phyloP scores from a whole-genome alignment of 2,329 filamentous ascomycete genomes.

The Arthrinium phaeospermum region DNA sequence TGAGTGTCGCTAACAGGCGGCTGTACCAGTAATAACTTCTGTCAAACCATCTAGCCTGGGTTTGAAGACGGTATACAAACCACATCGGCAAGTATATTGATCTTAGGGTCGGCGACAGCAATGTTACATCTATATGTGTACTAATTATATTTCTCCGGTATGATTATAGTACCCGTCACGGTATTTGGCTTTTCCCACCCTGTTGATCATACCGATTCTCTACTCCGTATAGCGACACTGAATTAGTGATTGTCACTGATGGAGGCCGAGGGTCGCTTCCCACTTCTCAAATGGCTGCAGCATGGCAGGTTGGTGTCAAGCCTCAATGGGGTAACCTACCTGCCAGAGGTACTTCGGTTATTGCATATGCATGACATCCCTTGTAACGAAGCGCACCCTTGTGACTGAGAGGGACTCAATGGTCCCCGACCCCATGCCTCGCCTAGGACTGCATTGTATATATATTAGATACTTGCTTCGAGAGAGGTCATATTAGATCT shows the following conservation, averaged over 20 bases:
- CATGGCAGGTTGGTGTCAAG: background rate
- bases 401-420: constrained; percentile 14
- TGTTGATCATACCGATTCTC: background rate
- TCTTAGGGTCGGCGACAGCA: background rate
- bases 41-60: background rate
- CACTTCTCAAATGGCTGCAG: background rate
- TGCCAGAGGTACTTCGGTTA: background rate
- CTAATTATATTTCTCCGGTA: background rate
- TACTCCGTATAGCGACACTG: background rate
- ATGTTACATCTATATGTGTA: background rate
- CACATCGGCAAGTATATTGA: background rate
- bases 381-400: constrained; percentile 11
- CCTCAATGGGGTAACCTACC: background rate
- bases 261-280: background rate
- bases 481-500: constrained; percentile 2
- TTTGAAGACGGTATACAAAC: background rate
- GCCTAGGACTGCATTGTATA: background rate
- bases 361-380: background rate
- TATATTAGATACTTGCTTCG: background rate
- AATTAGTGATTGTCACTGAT: background rate
- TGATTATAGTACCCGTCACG: background rate
- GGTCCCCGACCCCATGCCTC: background rate
- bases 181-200: background rate
- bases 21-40: background rate
- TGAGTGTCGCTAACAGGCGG: background rate